Percentiles rank a stretch among this genome's conserved stretches.
Evolutionary conservation across 805 yeast species (phyloP).

Genomic region (Yarrowia bubula): DNA sequence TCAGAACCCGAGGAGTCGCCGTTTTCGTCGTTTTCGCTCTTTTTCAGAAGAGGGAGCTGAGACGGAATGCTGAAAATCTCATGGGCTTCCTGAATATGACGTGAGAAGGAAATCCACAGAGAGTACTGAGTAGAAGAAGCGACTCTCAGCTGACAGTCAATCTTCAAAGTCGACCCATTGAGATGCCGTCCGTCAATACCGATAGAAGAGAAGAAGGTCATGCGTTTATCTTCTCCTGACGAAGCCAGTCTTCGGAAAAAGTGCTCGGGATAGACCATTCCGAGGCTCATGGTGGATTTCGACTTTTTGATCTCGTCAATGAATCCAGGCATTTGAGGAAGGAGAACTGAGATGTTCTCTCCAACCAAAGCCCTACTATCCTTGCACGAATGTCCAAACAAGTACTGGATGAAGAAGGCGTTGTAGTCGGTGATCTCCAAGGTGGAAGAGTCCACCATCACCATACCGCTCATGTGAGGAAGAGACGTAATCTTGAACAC

Average conservation of each 20-base stretch:
- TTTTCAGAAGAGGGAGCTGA: conserved; percentile 49
- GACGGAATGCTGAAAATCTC: conserved; percentile 48
- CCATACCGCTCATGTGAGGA: conserved; percentile 85
- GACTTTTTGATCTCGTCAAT: not conserved
- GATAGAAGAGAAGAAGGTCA: conserved; percentile 20
- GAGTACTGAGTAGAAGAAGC: conserved; percentile 57
- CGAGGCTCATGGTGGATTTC: conserved; percentile 44
- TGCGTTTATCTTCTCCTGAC: not conserved
- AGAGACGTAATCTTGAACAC: conserved; percentile 64
- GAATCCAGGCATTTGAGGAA: not conserved
- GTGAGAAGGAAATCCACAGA: conserved; percentile 84
- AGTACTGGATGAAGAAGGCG: conserved; percentile 69
- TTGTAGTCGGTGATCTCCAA: conserved; percentile 67
- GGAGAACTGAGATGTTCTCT: conserved; percentile 32
- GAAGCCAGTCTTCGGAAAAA: conserved; percentile 61
- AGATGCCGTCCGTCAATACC: conserved; percentile 69
- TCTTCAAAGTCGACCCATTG: conserved; percentile 61
- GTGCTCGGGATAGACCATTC: conserved; percentile 87
- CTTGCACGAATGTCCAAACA: conserved; percentile 60
- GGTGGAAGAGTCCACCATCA: conserved; percentile 57
- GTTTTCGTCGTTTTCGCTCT: not conserved
- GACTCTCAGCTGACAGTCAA: conserved; percentile 81
- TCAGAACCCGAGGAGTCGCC: not conserved
- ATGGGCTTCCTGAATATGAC: conserved; percentile 40
- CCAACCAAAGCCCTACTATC: conserved; percentile 39